A percentile compares a stretch with the other conserved stretches of the same genome.
Evolutionary conservation across 306 rosid species (phyloP).

Genomic region (Cicer cuneatum): DNA sequence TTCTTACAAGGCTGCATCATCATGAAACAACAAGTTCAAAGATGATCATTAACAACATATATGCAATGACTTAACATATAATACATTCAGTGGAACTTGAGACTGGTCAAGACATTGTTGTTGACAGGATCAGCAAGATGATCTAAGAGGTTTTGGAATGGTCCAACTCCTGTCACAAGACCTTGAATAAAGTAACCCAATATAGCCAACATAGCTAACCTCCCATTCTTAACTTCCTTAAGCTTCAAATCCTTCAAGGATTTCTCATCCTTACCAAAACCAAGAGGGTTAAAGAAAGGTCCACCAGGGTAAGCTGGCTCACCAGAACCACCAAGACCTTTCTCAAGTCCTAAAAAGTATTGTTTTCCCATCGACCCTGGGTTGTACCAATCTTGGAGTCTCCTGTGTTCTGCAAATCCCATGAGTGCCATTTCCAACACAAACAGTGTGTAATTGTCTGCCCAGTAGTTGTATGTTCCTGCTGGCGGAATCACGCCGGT

Average conservation of each 20-base stretch:
- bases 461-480: conserved; percentile 93
- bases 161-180: conserved; percentile 91
- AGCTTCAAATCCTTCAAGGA: conserved; percentile 86
- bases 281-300: conserved; percentile 90
- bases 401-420: conserved; percentile 97
- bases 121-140: conserved; percentile 88
- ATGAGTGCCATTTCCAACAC: conserved; percentile 78
- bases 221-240: conserved; percentile 92
- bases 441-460: conserved; percentile 87
- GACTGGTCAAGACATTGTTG: conserved; percentile 92
- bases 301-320: conserved; percentile 95
- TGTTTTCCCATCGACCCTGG: conserved; percentile 92
- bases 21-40: conserved; percentile 45
- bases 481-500: conserved; percentile 95
- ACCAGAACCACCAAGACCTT: conserved; percentile 77
- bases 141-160: conserved; percentile 87
- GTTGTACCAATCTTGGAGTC: conserved; percentile 86
- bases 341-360: conserved; percentile 87
- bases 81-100: conserved; percentile 77
- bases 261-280: conserved; percentile 91
- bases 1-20: conserved; percentile 46
- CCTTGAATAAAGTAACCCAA: conserved; percentile 87
- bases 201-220: conserved; percentile 93
- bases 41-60: too few relatives aligned
- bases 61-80: conserved; percentile 25